phyloP scores from a whole-genome alignment of 129 eudicot genomes.

The Ambrosia artemisiifolia region DNA sequence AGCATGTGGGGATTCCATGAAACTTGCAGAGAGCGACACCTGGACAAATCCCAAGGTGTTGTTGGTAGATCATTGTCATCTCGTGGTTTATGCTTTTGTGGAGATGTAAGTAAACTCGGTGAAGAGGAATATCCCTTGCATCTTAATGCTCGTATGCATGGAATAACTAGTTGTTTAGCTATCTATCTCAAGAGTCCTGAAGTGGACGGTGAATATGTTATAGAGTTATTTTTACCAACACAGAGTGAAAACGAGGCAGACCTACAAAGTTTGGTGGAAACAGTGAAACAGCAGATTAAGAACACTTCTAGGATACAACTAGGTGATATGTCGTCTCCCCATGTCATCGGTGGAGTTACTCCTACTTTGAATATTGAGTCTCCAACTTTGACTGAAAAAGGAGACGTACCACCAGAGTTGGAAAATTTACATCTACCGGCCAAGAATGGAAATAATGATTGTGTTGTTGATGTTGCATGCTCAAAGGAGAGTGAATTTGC shows the following conservation, averaged over 20 bases:
- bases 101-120: background rate
- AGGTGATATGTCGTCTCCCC: background rate
- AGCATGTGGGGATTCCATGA: slow-evolving; percentile 12
- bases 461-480: too few species aligned
- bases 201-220: background rate
- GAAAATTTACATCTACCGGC: background rate
- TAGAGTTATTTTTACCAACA: slow-evolving; percentile 5
- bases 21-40: background rate
- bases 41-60: too few species aligned
- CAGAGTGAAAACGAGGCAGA: background rate
- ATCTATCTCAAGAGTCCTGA: background rate
- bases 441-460: background rate
- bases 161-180: background rate
- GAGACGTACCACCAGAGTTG: background rate
- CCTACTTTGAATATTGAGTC: background rate
- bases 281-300: background rate
- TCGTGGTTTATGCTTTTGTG: slow-evolving; percentile 12
- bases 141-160: background rate
- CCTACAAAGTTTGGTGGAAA: background rate
- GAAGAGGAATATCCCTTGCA: slow-evolving; percentile 2
- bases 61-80: background rate
- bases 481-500: too few species aligned
- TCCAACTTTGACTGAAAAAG: background rate
- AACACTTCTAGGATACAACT: background rate
- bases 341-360: background rate